Evolutionary conservation across 257 asterid species (phyloP).

Genomic region (Nemophila menziesii): DNA sequence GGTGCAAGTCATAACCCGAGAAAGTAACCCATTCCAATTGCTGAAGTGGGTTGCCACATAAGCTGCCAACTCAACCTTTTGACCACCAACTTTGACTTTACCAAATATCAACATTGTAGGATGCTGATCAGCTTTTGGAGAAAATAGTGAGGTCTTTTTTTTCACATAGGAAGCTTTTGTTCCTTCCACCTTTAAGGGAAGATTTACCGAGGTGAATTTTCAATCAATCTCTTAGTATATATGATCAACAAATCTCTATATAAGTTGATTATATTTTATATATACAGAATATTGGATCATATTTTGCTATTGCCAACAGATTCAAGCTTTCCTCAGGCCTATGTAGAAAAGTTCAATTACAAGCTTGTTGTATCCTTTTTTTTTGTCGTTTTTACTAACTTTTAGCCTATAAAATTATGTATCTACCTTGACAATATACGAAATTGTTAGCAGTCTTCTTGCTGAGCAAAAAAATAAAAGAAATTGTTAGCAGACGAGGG

Average conservation of each 20-base stretch:
- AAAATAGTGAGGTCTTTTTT: slow-evolving; percentile 95
- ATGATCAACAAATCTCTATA: slow-evolving; percentile 5
- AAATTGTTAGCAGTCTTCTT: too few relatives aligned
- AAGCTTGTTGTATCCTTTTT: slow-evolving; percentile 67
- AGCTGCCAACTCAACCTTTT: too few relatives aligned
- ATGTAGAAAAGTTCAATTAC: slow-evolving; percentile 49
- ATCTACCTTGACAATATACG: too few relatives aligned
- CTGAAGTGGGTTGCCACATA: too few relatives aligned
- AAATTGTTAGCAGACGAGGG: slow-evolving; percentile 46
- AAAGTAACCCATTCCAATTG: too few relatives aligned
- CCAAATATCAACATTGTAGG: slow-evolving; percentile 46
- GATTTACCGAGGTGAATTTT: slow-evolving; percentile 47
- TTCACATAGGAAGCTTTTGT: slow-evolving; percentile 85
- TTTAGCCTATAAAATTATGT: background rate
- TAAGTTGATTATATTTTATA: slow-evolving; percentile 10
- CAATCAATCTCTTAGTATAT: slow-evolving; percentile 2
- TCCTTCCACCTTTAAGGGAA: slow-evolving; percentile 63
- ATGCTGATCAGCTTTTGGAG: slow-evolving; percentile 96
- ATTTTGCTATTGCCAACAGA: slow-evolving; percentile 62
- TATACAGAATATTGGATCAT: slow-evolving; percentile 69
- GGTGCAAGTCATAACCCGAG: too few relatives aligned
- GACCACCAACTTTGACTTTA: too few relatives aligned
- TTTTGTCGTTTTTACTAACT: slow-evolving; percentile 2
- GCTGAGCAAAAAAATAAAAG: too few relatives aligned
- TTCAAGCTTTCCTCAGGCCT: slow-evolving; percentile 54